Base-by-base conservation (phyloP, 2,329 filamentous ascomycete genomes). In the Westerdykella aurantiaca region DNA sequence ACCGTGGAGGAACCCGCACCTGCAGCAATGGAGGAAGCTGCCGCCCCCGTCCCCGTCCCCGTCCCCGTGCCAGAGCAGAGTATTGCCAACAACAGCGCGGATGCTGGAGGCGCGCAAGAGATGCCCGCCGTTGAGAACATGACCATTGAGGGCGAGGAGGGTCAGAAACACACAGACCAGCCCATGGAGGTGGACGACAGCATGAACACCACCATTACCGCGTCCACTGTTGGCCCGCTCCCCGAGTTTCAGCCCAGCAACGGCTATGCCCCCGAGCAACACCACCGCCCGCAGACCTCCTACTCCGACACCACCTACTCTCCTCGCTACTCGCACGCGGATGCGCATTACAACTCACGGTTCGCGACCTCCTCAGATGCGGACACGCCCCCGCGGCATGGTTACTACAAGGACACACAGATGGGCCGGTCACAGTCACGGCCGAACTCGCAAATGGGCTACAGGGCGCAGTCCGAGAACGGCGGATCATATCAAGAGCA, bases 391-490 rank as follows among this genome's bases (percentile, higher is more conserved):
- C 66, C 66, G 37, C 57, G 64, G 17, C 60, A 60, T 12, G 47
- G 37, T 53, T 66, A 64, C 52, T 63, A 67, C 41, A 63, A 61
- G 42, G 62, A 64, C 45, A 56, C 60, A 52, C 59, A 66, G 48
- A 63, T 60, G 55, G 59, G 56, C 35, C 60, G 66, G 43, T 60
- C 66, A 42, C 61, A 63, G 43, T 69, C 67, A 43, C 56, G 74
- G 48, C 77, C 78, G 5, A 70, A 68, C 42, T 79, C 77, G 33
- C 72, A 71, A 22, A 60, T 77, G 48, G 76, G 74, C 17, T 46
- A 49, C 17, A 52, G 64, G 9, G 64, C 68, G 40, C 61, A 72
- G 42, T 68, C 74, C n/a, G 73, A 75, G 45, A 52, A 61, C 44
- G 57, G 54, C 31, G 50, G 66, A n/a, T 56, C 66, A 23, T 73